Conservation (phyloP, 176 grass and related monocot genomes). For the Bothriochloa decipiens region DNA sequence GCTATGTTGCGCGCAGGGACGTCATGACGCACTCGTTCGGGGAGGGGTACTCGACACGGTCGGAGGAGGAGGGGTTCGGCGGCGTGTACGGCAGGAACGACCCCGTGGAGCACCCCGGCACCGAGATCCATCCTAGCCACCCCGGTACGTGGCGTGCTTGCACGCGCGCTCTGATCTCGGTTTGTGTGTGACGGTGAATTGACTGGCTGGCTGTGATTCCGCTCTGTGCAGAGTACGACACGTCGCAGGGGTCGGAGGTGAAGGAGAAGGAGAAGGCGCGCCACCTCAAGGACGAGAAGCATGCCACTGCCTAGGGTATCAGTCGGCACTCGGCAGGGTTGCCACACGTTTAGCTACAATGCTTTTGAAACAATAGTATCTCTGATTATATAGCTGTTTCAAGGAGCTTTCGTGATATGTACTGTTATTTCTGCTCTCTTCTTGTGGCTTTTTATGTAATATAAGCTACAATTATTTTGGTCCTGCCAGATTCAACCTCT, state of each 20-base stretch:
- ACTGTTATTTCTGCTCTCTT: too few relatives aligned
- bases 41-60: conserved; percentile 74
- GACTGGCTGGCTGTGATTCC: neutral
- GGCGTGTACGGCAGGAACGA: conserved; percentile 56
- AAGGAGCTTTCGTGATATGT: too few relatives aligned
- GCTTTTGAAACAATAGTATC: too few relatives aligned
- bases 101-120: conserved; percentile 21
- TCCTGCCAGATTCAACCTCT: too few relatives aligned
- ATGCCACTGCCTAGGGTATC: neutral
- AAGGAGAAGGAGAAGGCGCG: conserved; percentile 80
- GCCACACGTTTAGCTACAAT: too few relatives aligned
- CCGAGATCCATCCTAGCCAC: conserved; percentile 38
- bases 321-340: too few relatives aligned
- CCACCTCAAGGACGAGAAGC: conserved; percentile 35
- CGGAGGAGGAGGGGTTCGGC: conserved; percentile 82
- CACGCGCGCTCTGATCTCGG: neutral
- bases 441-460: too few relatives aligned
- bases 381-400: too few relatives aligned
- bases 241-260: conserved; percentile 68
- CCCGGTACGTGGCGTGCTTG: conserved; percentile 38
- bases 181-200: neutral
- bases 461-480: too few relatives aligned
- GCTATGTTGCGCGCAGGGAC: conserved; percentile 34
- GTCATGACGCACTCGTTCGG: conserved; percentile 78
- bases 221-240: conserved; percentile 52